Evolutionary conservation across 176 grass and related monocot species (phyloP).

Genomic region (Leersia perrieri): DNA sequence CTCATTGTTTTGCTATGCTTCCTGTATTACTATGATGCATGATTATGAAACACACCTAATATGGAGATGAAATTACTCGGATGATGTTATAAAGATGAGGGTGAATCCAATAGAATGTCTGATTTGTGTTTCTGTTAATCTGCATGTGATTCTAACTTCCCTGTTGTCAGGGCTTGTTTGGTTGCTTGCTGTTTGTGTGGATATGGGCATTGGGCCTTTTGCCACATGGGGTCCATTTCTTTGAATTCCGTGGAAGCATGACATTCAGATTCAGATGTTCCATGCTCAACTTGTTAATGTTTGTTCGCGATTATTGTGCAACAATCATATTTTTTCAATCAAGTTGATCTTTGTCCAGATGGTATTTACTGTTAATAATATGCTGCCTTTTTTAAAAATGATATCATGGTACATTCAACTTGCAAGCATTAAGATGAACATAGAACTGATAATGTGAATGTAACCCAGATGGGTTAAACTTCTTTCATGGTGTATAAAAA

Average conservation of each 20-base stretch:
- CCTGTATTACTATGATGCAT: neutral
- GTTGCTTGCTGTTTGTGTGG: neutral
- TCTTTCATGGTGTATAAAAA: neutral
- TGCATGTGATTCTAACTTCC: neutral
- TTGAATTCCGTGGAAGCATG: neutral
- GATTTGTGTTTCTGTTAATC: neutral
- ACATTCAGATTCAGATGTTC: neutral
- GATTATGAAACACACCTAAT: neutral
- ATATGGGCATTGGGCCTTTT: neutral
- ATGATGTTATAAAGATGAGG: neutral
- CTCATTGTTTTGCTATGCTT: neutral
- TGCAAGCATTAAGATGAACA: neutral
- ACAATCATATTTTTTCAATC: neutral
- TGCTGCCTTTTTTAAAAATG: neutral
- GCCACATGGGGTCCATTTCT: neutral
- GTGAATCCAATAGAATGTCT: neutral
- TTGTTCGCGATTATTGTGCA: neutral
- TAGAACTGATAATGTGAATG: neutral
- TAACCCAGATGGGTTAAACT: neutral
- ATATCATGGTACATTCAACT: neutral
- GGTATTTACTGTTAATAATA: neutral
- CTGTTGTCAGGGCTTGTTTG: neutral
- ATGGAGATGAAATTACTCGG: neutral
- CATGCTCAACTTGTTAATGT: neutral
- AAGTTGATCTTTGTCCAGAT: neutral